Percentiles rank a stretch among this genome's conserved stretches.
Evolutionary conservation across 345 rosid species (phyloP).

Genomic region (Arabidopsis thaliana): TAIR10.1 NC_003075.7:16437501-16438000

Average conservation of each 20-base stretch:
- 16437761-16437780: background rate
- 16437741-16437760: background rate
- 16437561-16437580: background rate
- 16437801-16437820: background rate
- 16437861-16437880: background rate
- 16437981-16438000: slow-evolving; percentile 30
- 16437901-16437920: background rate
- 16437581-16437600: background rate
- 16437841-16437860: background rate
- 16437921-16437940: background rate
- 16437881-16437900: background rate
- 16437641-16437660: background rate
- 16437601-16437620: background rate
- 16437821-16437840: background rate
- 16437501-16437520: background rate
- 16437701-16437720: background rate
- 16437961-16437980: slow-evolving; percentile 1
- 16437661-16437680: background rate
- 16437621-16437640: background rate
- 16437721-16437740: background rate
- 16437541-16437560: background rate
- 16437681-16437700: background rate
- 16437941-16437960: background rate
- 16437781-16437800: background rate
- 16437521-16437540: background rate